These are phyloP conservation scores for Auricularia cornea DNA, from an alignment of 768 basidiomycete genomes.

Conservation along the genomic window DNA sequence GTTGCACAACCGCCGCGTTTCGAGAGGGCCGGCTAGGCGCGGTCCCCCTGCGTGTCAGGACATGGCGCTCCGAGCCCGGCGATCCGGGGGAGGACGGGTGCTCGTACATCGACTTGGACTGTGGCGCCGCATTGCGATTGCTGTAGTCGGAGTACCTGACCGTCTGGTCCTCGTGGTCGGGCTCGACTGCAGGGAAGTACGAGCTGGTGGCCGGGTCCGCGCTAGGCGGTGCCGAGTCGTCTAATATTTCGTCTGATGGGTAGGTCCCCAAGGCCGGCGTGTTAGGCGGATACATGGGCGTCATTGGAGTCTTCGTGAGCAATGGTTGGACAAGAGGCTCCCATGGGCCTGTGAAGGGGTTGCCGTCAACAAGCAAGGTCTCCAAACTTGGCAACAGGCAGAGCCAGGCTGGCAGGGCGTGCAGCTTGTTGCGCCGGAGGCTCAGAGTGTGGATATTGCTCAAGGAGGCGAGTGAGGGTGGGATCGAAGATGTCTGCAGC, in stretches of 20 bases:
- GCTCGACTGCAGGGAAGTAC: background rate
- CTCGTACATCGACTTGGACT: background rate
- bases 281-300: conserved; percentile 57
- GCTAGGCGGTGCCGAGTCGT: background rate
- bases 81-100: background rate
- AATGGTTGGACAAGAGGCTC: conserved; percentile 81
- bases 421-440: conserved; percentile 78
- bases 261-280: conserved; percentile 35
- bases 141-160: background rate
- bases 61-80: background rate
- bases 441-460: conserved; percentile 81
- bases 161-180: background rate
- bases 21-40: background rate
- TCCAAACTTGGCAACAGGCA: conserved; percentile 80
- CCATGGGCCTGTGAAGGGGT: conserved; percentile 94
- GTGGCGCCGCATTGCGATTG: background rate
- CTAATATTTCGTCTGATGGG: background rate
- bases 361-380: conserved; percentile 85
- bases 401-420: conserved; percentile 90
- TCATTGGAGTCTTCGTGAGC: conserved; percentile 51
- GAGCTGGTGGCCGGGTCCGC: background rate
- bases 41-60: background rate
- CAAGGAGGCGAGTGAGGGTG: conserved; percentile 63
- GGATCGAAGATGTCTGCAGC: conserved; percentile 46
- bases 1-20: background rate